Evolutionary conservation across 2,329 filamentous ascomycete genomes (phyloP), one percentile per base, ranked within the genome.

Genomic region (Huntiella moniliformis): DNA sequence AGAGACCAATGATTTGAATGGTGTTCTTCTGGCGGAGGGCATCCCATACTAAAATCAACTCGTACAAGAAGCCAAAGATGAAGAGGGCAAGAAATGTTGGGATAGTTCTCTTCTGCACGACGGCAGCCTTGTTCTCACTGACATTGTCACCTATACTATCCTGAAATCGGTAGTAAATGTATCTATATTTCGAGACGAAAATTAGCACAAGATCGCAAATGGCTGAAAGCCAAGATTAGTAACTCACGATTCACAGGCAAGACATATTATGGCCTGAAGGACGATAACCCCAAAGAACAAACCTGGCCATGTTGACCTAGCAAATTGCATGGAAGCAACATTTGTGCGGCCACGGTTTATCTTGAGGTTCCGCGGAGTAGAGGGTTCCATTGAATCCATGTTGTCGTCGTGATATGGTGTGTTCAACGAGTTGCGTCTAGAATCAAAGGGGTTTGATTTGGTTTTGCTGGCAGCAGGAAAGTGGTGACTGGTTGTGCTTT

Each of bases 61-160:
- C 79, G 64, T 96, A 98, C 48, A 98, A 62, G 64, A 93, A 96
- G 51, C 85, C 91, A 61, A 98, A 95, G 60, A 95, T 94, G 67
- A 96, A 94, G 40, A 98, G 75, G 17, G 88, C 85, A 49, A 98
- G 70, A 63, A 95, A 96, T 34, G 88, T 96, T 18, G 91, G 88
- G 52, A 98, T 94, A 1, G 87, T 79, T 57, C 70, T 72, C 54
- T 70, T 67, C 51, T 75, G 70, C 38, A 66, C 62, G 12, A 59
- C 52, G 42, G 55, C 51, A 28, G 63, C 58, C 47, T 63, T 56
- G 38, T 65, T 57, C 39, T 66, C 62, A 10, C 59, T 53, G 31
- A 41, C 38, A 18, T 48, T 43, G 33, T 72, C 52, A 8, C 58
- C 55, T 37, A 80, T 61, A 51, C 68, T 76, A 38, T 63, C 63